Percentiles rank a stretch among this genome's conserved stretches.
phyloP scores from a whole-genome alignment of 257 asterid genomes.

The Solanum chiquidenum region DNA sequence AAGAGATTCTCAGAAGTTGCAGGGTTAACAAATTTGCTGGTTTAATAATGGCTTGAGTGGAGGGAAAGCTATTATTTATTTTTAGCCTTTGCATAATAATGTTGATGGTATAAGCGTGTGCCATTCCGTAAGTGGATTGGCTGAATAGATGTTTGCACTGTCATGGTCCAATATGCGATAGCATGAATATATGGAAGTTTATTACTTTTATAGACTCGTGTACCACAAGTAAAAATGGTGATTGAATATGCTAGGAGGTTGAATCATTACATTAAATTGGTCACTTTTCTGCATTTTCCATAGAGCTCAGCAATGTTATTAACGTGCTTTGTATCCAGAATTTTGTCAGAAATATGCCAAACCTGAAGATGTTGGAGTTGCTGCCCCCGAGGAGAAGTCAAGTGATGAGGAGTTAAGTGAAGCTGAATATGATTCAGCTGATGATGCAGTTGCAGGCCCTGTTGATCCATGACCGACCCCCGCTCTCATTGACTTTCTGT shows the following conservation, averaged over 20 bases:
- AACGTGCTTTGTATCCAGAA: conserved; percentile 32
- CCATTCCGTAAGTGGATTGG: not conserved
- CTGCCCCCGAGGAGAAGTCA: conserved; percentile 46
- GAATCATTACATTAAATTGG: not conserved
- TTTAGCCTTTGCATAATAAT: not conserved
- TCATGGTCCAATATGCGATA: not conserved
- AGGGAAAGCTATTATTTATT: not conserved
- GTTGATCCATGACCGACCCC: conserved; percentile 47
- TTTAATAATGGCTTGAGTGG: not conserved
- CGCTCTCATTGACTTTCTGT: not conserved
- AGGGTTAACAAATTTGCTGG: not conserved
- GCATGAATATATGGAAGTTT: not conserved
- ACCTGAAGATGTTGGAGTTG: conserved; percentile 78
- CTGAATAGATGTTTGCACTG: not conserved
- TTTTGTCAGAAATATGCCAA: conserved; percentile 85
- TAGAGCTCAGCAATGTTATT: not conserved
- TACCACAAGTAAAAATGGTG: not conserved
- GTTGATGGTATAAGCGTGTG: not conserved
- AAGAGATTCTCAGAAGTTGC: not conserved
- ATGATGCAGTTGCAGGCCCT: conserved; percentile 59
- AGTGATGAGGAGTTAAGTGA: conserved; percentile 84
- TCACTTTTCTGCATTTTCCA: not conserved
- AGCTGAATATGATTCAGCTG: conserved; percentile 58
- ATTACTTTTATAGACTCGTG: not conserved
- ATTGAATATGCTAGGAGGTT: not conserved